A percentile compares a stretch with the other conserved stretches of the same genome.
These are phyloP conservation scores for Eutrema japonicum DNA, from an alignment of 345 rosid species.

Conservation along the genomic window DNA sequence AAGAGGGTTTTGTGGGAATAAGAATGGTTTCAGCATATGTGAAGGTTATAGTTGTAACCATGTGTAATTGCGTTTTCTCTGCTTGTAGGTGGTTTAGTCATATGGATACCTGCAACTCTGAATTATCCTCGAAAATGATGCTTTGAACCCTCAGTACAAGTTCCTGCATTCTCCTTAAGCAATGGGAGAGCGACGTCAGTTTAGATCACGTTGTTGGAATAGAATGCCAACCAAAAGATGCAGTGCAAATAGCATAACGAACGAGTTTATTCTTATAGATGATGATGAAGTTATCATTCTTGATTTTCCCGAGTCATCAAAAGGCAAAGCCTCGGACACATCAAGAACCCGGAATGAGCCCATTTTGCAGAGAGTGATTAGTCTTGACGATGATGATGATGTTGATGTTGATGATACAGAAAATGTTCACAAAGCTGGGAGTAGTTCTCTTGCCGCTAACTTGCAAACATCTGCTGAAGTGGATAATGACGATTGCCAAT, in stretches of 20 bases:
- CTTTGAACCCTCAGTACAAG: conserved; percentile 11
- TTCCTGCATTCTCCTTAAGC: conserved; percentile 20
- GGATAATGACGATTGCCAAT: conserved; percentile 53
- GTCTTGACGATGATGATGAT: conserved; percentile 66
- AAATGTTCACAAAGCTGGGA: conserved; percentile 29
- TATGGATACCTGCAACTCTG: conserved; percentile 14
- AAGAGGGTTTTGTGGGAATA: not conserved
- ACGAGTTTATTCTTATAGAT: conserved; percentile 66
- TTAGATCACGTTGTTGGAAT: conserved; percentile 51
- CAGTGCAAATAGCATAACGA: conserved; percentile 42
- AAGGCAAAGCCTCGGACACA: conserved; percentile 46
- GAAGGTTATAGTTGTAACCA: not conserved
- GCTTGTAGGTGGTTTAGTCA: conserved; percentile 15
- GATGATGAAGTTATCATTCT: conserved; percentile 66
- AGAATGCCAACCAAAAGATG: conserved; percentile 43
- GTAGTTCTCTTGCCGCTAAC: conserved; percentile 21
- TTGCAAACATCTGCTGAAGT: conserved; percentile 31
- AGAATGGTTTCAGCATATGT: not conserved
- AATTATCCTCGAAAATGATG: not conserved
- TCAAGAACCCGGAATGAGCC: conserved; percentile 41
- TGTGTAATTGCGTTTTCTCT: conserved; percentile 23
- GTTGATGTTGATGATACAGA: conserved; percentile 11
- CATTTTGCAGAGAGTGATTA: conserved; percentile 52
- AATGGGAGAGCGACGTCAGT: conserved; percentile 50
- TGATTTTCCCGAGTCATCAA: conserved; percentile 63